Evolutionary conservation across 768 basidiomycete genomes (phyloP), one percentile per base, ranked within the genome.

Genomic region (Leucogyrophana mollusca): DNA sequence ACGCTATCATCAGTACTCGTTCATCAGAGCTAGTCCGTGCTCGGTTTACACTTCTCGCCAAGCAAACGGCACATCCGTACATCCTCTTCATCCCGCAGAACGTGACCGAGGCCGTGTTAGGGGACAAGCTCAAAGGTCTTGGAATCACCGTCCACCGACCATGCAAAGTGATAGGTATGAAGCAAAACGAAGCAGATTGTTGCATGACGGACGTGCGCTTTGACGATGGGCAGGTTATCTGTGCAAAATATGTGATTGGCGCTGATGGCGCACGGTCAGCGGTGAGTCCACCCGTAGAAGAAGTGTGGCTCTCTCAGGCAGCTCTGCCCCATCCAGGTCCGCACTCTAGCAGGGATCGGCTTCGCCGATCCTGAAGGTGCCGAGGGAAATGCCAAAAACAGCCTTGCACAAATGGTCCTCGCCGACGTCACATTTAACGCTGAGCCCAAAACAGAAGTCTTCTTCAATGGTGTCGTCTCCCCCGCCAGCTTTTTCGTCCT

Each of bases 251-350:
- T 55, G 70, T 79, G 4, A 53, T 80, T 23, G 78, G 74, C 16
- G 77, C 78, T 4, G 79, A 82, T 53, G 78, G 79, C 3, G 61
- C 75, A 3, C 67, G 57, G 45, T 80, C 78, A 1, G 52, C 56
- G 30, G 79, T 78, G 53, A 40, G 67, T 56, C 49, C 38, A 4
- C 18, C 24, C n/a, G 13, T n/a, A n/a, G n/a, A n/a, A n/a, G n/a
- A 13, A 6, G 7, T 30, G 27, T 30, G 27, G 7, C 27, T 30
- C 13, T 30, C 13, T 13, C 27, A 30, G 13, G 27, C 6, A 13
- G 13, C 27, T 49, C 13, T 43, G 6, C 9, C 11, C 16, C 43
- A 41, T 18, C 24, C 40, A 80, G 78, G 56, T 79, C 20, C 76
- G 78, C 35, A 54, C 64, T n/a, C 46, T 65, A 34, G 59, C 67